Evolutionary conservation across 2,329 filamentous ascomycete species (phyloP).

Genomic region (Tolypocladium inflatum): DNA sequence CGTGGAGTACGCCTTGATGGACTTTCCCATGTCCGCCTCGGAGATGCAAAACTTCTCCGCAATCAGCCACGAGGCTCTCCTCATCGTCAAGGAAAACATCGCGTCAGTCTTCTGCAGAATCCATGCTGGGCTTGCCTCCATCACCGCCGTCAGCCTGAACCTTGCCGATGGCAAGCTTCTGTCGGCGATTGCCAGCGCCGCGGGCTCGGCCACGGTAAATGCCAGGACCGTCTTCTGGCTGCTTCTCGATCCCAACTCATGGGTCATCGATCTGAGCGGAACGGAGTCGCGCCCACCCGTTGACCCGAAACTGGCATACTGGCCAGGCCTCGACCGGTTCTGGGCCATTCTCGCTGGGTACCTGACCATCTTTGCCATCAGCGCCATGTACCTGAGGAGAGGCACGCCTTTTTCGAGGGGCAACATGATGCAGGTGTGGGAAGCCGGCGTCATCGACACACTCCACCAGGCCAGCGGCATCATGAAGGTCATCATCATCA

Average conservation of each 20-base stretch:
- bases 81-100: conserved; percentile 47
- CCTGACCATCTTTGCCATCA: conserved; percentile 60
- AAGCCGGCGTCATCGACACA: conserved; percentile 71
- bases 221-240: conserved; percentile 11
- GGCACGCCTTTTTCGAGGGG: conserved; percentile 57
- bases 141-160: conserved; percentile 33
- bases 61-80: conserved; percentile 61
- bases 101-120: conserved; percentile 27
- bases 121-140: conserved; percentile 29
- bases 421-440: conserved; percentile 50
- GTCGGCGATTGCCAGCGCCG: background rate
- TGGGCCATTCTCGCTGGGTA: conserved; percentile 78
- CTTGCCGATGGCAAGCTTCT: conserved; percentile 6
- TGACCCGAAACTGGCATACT: conserved; percentile 54
- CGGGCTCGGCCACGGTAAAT: conserved; percentile 8
- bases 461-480: conserved; percentile 92
- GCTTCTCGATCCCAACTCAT: conserved; percentile 39
- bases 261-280: conserved; percentile 48
- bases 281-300: conserved; percentile 26
- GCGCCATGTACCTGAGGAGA: conserved; percentile 69
- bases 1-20: conserved; percentile 37
- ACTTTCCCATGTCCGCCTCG: conserved; percentile 41
- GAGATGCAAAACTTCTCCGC: conserved; percentile 72
- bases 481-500: conserved; percentile 95
- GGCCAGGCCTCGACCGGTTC: conserved; percentile 55